Conservation (phyloP, 129 eudicot genomes). For the Flaveria brownii region DNA sequence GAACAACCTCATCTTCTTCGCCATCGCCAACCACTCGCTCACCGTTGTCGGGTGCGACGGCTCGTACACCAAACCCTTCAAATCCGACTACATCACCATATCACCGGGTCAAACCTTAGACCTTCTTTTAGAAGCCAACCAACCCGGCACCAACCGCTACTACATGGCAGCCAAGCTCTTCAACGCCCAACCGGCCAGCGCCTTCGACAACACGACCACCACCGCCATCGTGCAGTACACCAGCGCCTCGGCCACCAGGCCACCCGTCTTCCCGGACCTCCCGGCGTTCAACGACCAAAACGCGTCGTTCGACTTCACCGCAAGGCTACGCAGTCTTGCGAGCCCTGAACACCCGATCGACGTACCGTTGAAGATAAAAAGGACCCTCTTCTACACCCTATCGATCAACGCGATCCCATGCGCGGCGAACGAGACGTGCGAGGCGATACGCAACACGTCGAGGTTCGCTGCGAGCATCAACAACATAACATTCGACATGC, state of each 20-base stretch:
- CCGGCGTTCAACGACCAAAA: conserved; percentile 37
- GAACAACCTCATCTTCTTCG: conserved; percentile 57
- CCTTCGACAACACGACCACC: conserved; percentile 44
- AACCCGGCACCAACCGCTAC: conserved; percentile 38
- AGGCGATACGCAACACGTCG: conserved; percentile 21
- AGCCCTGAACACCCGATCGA: conserved; percentile 35
- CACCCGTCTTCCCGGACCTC: conserved; percentile 37
- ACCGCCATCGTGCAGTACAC: conserved; percentile 42
- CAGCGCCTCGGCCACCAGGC: conserved; percentile 1
- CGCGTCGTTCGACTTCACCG: conserved; percentile 37
- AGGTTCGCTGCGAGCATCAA: conserved; percentile 49
- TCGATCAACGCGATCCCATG: conserved; percentile 42
- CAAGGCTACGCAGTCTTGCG: conserved; percentile 39
- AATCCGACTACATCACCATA: conserved; percentile 36
- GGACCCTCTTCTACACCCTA: conserved; percentile 32
- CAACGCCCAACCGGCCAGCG: conserved; percentile 20
- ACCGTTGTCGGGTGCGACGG: conserved; percentile 68
- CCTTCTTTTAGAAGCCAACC: conserved; percentile 54
- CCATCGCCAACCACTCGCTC: conserved; percentile 49
- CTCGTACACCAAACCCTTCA: conserved; percentile 55
- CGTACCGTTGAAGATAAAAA: conserved; percentile 40
- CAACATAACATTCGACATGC: conserved; percentile 44
- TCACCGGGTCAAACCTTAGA: conserved; percentile 76
- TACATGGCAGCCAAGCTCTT: conserved; percentile 57
- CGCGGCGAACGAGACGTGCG: conserved; percentile 29